A percentile compares a stretch with the other conserved stretches of the same genome.
Conservation (phyloP, 192 early-diverging fungal species). For the Dispira simplex region DNA sequence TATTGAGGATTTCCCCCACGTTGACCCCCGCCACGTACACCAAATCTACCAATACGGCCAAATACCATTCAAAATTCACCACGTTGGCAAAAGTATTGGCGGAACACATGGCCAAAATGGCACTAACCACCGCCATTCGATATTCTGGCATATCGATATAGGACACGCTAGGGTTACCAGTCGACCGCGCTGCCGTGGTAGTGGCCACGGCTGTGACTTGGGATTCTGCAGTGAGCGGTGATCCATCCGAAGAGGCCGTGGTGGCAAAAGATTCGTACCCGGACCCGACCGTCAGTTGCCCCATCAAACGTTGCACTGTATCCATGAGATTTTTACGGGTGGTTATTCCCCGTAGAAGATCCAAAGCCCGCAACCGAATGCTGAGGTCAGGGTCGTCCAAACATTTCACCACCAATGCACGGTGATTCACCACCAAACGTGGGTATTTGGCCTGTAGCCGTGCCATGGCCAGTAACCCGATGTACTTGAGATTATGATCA, state of each 20-base stretch:
- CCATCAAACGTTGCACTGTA: conserved; percentile 70
- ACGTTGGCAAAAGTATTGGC: conserved; percentile 72
- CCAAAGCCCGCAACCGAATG: conserved; percentile 79
- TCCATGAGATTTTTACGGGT: conserved; percentile 63
- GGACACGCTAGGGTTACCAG: not conserved
- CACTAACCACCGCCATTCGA: conserved; percentile 62
- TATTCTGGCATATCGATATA: conserved; percentile 34
- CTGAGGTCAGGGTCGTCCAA: conserved; percentile 84
- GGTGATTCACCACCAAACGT: conserved; percentile 62
- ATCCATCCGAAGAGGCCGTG: conserved; percentile 23
- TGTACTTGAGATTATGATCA: conserved; percentile 91
- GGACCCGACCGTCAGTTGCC: conserved; percentile 36
- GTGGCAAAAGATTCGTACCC: conserved; percentile 11
- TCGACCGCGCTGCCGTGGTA: not conserved
- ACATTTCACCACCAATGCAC: conserved; percentile 70
- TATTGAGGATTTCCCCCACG: conserved; percentile 49
- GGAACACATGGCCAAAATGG: conserved; percentile 69
- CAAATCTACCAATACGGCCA: conserved; percentile 63
- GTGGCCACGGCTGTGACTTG: not conserved
- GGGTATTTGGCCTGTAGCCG: conserved; percentile 77
- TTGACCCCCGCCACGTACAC: conserved; percentile 60
- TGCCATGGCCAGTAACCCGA: conserved; percentile 75
- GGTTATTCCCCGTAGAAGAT: conserved; percentile 72
- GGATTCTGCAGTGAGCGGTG: conserved; percentile 16
- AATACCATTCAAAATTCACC: conserved; percentile 93